Conservation (phyloP, 2,329 filamentous ascomycete genomes). For the Remersonia thermophila region DNA sequence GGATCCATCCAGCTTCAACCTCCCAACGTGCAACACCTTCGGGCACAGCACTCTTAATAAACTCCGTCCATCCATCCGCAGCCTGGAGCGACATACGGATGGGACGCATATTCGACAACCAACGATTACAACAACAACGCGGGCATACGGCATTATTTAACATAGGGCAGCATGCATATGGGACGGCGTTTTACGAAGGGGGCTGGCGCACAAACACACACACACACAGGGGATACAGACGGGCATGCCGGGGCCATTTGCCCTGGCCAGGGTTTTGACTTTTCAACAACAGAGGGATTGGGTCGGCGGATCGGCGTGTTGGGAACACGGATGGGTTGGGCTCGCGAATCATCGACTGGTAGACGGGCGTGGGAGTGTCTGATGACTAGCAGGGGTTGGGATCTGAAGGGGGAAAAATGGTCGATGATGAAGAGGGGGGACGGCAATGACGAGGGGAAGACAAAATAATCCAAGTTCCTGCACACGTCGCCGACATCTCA, state of each 20-base stretch:
- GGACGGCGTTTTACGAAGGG: constrained; percentile 9
- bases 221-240: constrained; percentile 1
- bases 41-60: constrained; percentile 6
- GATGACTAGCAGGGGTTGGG: too few species aligned
- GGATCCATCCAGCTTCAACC: constrained; percentile 10
- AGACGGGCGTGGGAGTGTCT: too few species aligned
- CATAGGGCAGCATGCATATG: constrained; percentile 10
- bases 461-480: constrained; percentile 12
- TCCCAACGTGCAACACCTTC: constrained; percentile 10
- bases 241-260: constrained; percentile 4
- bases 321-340: constrained; percentile 7
- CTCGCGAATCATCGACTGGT: constrained; percentile 8
- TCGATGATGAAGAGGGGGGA: neutral
- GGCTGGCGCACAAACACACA: constrained; percentile 5
- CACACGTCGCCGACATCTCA: constrained; percentile 22
- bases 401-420: too few species aligned
- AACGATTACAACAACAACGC: constrained; percentile 9
- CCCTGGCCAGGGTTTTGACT: constrained; percentile 12
- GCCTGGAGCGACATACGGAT: constrained; percentile 7
- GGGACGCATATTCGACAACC: constrained; percentile 5
- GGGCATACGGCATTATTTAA: constrained; percentile 12
- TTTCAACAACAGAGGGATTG: constrained; percentile 19
- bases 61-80: constrained; percentile 11
- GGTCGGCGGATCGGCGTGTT: constrained; percentile 4
- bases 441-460: constrained; percentile 4